A percentile compares a stretch with the other conserved stretches of the same genome.
These are phyloP conservation scores for Metroxylon sagu DNA, from an alignment of 176 grass and related monocot species.

Conservation along the genomic window DNA sequence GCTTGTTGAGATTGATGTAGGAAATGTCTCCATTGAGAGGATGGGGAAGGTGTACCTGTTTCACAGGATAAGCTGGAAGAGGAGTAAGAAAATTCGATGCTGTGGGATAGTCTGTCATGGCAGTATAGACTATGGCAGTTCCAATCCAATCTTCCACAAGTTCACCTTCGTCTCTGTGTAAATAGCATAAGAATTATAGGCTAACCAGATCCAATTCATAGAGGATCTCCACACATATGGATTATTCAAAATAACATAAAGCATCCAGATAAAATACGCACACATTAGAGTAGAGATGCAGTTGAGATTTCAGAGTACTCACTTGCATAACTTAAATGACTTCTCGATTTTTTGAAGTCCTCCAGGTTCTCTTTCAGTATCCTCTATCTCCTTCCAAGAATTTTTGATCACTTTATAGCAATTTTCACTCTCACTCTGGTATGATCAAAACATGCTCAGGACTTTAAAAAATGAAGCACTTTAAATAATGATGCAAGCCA, in stretches of 20 bases:
- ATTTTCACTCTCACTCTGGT: slow-evolving; percentile 36
- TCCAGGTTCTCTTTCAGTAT: slow-evolving; percentile 1
- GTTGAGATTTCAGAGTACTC: not conserved
- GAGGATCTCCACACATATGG: too few species aligned
- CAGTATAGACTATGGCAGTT: slow-evolving; percentile 15
- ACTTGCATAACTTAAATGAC: slow-evolving; percentile 47
- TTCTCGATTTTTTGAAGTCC: slow-evolving; percentile 18
- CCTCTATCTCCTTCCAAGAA: slow-evolving; percentile 30
- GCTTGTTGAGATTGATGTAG: too few species aligned
- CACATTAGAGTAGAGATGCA: too few species aligned
- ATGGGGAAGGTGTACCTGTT: slow-evolving; percentile 4
- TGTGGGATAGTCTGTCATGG: slow-evolving; percentile 66
- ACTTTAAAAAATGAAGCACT: too few species aligned
- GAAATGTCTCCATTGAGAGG: too few species aligned
- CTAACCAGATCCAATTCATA: too few species aligned
- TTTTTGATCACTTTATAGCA: slow-evolving; percentile 36
- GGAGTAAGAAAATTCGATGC: slow-evolving; percentile 27
- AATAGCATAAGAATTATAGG: not conserved
- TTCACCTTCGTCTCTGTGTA: not conserved
- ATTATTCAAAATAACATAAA: too few species aligned
- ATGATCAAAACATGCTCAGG: too few species aligned
- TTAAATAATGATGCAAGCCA: too few species aligned
- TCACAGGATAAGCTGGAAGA: slow-evolving; percentile 47
- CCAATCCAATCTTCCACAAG: slow-evolving; percentile 6
- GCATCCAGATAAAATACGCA: too few species aligned